These are phyloP conservation scores for Lobosporangium transversale DNA, from an alignment of 192 early-diverging fungal species.

Conservation along the genomic window DNA sequence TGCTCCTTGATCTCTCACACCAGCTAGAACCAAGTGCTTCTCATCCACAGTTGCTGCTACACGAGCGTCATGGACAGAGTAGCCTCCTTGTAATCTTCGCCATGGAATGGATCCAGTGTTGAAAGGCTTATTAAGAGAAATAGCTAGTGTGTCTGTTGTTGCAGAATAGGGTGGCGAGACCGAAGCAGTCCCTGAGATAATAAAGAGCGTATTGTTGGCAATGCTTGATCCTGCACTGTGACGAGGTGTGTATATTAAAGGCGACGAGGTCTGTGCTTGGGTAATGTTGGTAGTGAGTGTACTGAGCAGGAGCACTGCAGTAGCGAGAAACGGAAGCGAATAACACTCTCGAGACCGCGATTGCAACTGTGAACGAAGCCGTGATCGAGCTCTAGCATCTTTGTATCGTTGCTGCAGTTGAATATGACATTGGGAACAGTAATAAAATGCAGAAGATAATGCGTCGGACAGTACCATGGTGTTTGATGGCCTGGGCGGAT, in stretches of 20 bases:
- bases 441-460: too few relatives aligned
- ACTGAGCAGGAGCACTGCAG: background rate
- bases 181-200: conserved; percentile 16
- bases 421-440: too few relatives aligned
- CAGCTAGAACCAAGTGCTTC: conserved; percentile 14
- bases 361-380: too few relatives aligned
- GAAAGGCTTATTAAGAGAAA: conserved; percentile 17
- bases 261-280: background rate
- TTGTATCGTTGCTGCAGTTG: conserved; percentile 1
- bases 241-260: conserved; percentile 15
- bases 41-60: conserved; percentile 14
- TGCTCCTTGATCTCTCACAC: conserved; percentile 4
- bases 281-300: background rate
- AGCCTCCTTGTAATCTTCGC: conserved; percentile 11
- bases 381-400: background rate
- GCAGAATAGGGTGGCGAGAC: background rate
- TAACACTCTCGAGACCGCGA: too few relatives aligned
- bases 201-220: conserved; percentile 26
- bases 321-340: background rate
- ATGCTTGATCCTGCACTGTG: conserved; percentile 23
- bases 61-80: conserved; percentile 9
- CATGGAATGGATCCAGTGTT: conserved; percentile 4
- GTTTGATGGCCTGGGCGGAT: too few relatives aligned
- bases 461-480: background rate
- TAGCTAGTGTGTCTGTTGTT: conserved; percentile 14